Base-by-base conservation (phyloP, 1,139 yeast genomes). In the Kodamaea sp. region DNA sequence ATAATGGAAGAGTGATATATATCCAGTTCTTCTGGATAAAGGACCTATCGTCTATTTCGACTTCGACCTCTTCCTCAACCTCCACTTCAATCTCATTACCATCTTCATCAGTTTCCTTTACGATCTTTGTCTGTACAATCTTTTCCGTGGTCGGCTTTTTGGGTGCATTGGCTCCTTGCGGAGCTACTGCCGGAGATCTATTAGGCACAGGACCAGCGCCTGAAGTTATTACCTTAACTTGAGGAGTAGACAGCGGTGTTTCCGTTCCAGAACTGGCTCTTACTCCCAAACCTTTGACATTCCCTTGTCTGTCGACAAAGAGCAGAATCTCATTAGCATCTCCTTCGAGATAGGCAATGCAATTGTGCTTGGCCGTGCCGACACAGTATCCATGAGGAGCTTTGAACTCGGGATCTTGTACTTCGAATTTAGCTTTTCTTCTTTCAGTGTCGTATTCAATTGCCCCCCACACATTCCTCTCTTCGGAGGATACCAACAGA, bases 11-110 rank as follows among this genome's bases (percentile, higher is more conserved):
- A 2, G 66, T 71, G 16, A 70, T 42, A 48, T 73, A 75, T 60
- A 72, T 59, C 82, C 82, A 76, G 50, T 77, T 67, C 53, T 69
- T 69, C 46, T 75, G 80, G 16, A 76, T 57, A 61, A 73, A 76
- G 2, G 78, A 69, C 34, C 74, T 62, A 18, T 66, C 63, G 33
- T 58, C 66, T 5, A 49, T 60, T 16, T 53, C 67, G 6, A 52
- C 44, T 31, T 42, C 51, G n/a, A 51, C 41, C 34, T 43, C 55
- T 39, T 55, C 51, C 40, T 58, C 63, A 7, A 47, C 52, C 28
- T 52, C 57, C 14, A 41, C 51, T 29, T 52, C 58, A 2, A 50
- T 45, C 23, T 54, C 57, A 11, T 55, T 52, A 0, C 65, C 70
- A 4, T 58, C 42, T 9, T 51, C 59, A 35, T 61, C 51, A 9